Percentiles rank a stretch among this genome's conserved stretches.
These are phyloP conservation scores for Apiospora arundinis DNA, from an alignment of 2,329 filamentous ascomycete species.

Conservation along the genomic window DNA sequence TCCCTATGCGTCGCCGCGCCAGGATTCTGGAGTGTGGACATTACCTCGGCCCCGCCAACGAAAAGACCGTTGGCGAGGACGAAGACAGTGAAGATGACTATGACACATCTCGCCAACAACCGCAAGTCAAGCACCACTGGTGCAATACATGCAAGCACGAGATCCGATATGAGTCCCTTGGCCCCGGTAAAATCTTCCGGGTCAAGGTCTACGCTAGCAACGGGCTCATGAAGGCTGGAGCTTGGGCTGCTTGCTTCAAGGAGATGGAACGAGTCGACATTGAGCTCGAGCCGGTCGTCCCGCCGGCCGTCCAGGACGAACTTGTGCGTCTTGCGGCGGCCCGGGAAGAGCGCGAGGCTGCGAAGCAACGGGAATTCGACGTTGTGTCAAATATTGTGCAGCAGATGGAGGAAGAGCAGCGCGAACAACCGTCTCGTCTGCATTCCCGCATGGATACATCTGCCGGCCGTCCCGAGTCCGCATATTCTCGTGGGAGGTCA, in stretches of 20 bases:
- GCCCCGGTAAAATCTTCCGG: slow-evolving; percentile 67
- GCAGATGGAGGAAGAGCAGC: slow-evolving; percentile 43
- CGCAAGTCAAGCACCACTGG: slow-evolving; percentile 56
- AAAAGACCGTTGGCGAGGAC: slow-evolving; percentile 49
- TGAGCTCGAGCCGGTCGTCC: slow-evolving; percentile 80
- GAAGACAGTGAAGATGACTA: slow-evolving; percentile 54
- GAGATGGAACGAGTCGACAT: slow-evolving; percentile 99
- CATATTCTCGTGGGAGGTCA: not conserved
- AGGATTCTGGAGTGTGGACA: slow-evolving; percentile 78
- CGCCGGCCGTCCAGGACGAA: slow-evolving; percentile 62
- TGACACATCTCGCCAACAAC: slow-evolving; percentile 37
- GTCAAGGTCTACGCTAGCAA: slow-evolving; percentile 95
- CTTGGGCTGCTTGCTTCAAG: slow-evolving; percentile 92
- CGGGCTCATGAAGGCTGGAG: slow-evolving; percentile 87
- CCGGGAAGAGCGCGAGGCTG: slow-evolving; percentile 46
- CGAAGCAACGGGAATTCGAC: slow-evolving; percentile 39
- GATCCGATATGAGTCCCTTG: slow-evolving; percentile 61
- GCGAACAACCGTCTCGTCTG: slow-evolving; percentile 34
- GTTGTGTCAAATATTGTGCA: slow-evolving; percentile 42
- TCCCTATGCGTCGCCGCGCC: slow-evolving; percentile 68
- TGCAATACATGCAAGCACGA: slow-evolving; percentile 62
- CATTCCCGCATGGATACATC: slow-evolving; percentile 40
- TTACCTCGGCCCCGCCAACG: slow-evolving; percentile 69
- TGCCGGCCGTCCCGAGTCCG: slow-evolving; percentile 28
- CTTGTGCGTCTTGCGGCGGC: slow-evolving; percentile 61